phyloP scores from a whole-genome alignment of 2,329 filamentous ascomycete species.

The Aspergillus cejpii region DNA sequence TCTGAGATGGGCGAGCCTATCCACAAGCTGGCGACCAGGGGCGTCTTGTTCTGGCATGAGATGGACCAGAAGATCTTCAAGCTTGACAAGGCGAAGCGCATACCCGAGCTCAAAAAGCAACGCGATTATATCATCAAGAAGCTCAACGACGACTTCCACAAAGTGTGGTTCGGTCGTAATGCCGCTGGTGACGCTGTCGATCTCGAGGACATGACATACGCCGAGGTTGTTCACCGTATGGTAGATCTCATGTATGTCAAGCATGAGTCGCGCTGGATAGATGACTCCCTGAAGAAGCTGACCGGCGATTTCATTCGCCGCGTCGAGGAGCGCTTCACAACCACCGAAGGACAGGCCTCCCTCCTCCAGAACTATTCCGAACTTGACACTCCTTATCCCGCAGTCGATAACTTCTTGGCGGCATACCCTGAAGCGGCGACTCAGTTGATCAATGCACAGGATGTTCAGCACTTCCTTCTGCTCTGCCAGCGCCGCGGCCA shows the following conservation, averaged over 20 bases:
- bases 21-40: conserved; percentile 94
- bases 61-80: conserved; percentile 99
- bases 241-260: conserved; percentile 87
- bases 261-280: conserved; percentile 87
- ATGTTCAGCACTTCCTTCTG: conserved; percentile 92
- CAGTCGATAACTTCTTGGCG: conserved; percentile 70
- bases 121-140: conserved; percentile 90
- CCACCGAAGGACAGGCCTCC: conserved; percentile 63
- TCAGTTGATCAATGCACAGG: conserved; percentile 95
- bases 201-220: conserved; percentile 92
- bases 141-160: conserved; percentile 92
- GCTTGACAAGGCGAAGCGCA: conserved; percentile 87
- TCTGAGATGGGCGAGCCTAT: conserved; percentile 99
- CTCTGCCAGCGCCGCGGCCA: conserved; percentile 87
- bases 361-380: conserved; percentile 86
- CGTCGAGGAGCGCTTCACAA: conserved; percentile 90
- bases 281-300: conserved; percentile 70
- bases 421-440: conserved; percentile 78
- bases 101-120: conserved; percentile 80
- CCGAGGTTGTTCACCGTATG: conserved; percentile 77
- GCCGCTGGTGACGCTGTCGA: conserved; percentile 73
- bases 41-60: conserved; percentile 94
- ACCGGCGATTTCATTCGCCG: conserved; percentile 95
- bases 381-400: conserved; percentile 70
- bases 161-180: conserved; percentile 92